Evolutionary conservation across 73 alveolate genomes (phyloP).

Genomic region (Uronychia setigera): DNA sequence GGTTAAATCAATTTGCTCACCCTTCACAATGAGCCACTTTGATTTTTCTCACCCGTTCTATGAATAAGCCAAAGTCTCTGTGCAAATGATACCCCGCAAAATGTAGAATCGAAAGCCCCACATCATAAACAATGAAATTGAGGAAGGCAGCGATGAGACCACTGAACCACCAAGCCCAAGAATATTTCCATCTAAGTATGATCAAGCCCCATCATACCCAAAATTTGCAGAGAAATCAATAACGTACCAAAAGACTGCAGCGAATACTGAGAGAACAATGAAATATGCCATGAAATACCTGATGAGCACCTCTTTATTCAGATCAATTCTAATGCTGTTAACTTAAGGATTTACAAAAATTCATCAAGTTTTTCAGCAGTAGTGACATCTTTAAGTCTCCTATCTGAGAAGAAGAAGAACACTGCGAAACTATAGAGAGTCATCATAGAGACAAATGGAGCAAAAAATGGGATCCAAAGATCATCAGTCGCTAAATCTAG

Average conservation of each 20-base stretch:
- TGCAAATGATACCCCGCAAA: too few species aligned
- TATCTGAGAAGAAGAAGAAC: constrained; percentile 20
- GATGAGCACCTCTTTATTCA: constrained; percentile 47
- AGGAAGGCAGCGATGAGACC: constrained; percentile 57
- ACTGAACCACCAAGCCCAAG: constrained; percentile 70
- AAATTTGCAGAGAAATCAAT: constrained; percentile 43
- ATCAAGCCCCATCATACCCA: too few species aligned
- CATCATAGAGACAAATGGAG: constrained; percentile 48
- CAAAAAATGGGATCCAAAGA: constrained; percentile 50
- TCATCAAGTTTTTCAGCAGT: background rate
- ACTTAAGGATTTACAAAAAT: too few species aligned
- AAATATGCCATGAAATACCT: constrained; percentile 62
- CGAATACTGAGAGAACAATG: constrained; percentile 37
- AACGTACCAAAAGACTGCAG: constrained; percentile 55
- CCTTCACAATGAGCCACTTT: too few species aligned
- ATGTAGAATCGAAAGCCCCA: constrained; percentile 5
- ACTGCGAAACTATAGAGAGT: constrained; percentile 48
- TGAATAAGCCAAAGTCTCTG: too few species aligned
- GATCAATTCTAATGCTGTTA: constrained; percentile 28
- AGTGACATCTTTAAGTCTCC: background rate
- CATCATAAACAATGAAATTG: constrained; percentile 45
- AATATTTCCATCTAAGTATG: constrained; percentile 61
- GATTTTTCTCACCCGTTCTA: too few species aligned
- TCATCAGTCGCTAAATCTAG: constrained; percentile 31
- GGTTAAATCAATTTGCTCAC: too few species aligned